phyloP scores from a whole-genome alignment of 129 eudicot species.

The Lactuca sativa region DNA sequence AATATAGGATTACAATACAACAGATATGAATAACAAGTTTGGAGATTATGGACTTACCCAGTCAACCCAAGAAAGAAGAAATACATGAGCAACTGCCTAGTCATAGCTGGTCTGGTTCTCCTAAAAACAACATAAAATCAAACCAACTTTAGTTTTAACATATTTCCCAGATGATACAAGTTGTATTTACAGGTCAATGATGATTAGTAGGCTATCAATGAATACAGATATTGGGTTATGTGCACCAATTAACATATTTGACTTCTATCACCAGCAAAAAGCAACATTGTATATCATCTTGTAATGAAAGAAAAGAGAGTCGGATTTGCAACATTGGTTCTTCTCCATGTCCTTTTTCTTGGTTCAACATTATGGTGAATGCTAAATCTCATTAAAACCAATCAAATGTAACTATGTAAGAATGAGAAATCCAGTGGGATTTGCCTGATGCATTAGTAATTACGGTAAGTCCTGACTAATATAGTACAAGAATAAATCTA shows the following conservation, averaged over 20 bases:
- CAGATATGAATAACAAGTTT: neutral
- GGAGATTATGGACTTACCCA: conserved; percentile 60
- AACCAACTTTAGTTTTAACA: conserved; percentile 22
- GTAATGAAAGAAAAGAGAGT: no score
- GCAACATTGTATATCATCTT: neutral
- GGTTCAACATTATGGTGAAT: conserved; percentile 7
- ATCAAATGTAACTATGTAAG: neutral
- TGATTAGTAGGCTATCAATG: conserved; percentile 1
- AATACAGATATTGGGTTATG: conserved; percentile 9
- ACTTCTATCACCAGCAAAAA: neutral
- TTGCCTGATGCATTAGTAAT: neutral
- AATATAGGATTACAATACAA: conserved; percentile 2
- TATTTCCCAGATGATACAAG: conserved; percentile 18
- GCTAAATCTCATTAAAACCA: conserved; percentile 6
- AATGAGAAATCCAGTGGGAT: conserved; percentile 3
- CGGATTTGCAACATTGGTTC: neutral
- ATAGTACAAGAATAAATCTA: neutral
- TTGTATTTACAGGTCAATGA: conserved; percentile 5
- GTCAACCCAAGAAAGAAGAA: conserved; percentile 93
- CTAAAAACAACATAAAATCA: conserved; percentile 46
- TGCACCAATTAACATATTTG: conserved; percentile 4
- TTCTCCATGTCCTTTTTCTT: conserved; percentile 1
- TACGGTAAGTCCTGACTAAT: neutral
- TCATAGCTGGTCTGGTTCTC: conserved; percentile 73
- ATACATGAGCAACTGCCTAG: conserved; percentile 53